These are phyloP conservation scores for Isatis lusitanica DNA, from an alignment of 441 rosid species.

Conservation along the genomic window DNA sequence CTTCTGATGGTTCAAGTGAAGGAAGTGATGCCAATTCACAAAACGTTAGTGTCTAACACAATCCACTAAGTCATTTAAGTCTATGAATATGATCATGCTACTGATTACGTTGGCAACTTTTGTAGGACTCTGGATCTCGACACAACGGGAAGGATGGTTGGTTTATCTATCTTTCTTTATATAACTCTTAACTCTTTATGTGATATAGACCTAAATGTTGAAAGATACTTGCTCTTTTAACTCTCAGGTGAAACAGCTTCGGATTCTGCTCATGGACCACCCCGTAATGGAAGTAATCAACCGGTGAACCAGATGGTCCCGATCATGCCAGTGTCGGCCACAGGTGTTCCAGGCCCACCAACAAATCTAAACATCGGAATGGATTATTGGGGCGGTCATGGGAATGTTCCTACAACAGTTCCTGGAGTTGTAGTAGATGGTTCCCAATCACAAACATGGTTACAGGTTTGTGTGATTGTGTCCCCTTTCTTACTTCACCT, in stretches of 20 bases:
- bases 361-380: constrained; percentile 93
- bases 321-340: constrained; percentile 55
- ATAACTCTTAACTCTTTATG: background rate
- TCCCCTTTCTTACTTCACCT: background rate
- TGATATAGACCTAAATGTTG: constrained; percentile 3
- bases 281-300: constrained; percentile 67
- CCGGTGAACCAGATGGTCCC: constrained; percentile 48
- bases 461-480: constrained; percentile 53
- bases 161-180: constrained; percentile 4
- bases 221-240: constrained; percentile 8
- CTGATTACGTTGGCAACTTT: constrained; percentile 22
- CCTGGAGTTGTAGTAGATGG: constrained; percentile 67
- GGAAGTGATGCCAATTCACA: constrained; percentile 93
- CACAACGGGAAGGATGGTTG: constrained; percentile 74
- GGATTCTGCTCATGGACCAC: constrained; percentile 57
- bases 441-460: constrained; percentile 76
- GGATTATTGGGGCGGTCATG: constrained; percentile 89
- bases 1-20: constrained; percentile 89
- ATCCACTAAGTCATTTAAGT: background rate
- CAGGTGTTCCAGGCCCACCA: constrained; percentile 72
- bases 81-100: background rate
- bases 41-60: constrained; percentile 54
- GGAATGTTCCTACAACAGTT: constrained; percentile 72
- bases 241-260: constrained; percentile 58
- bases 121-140: constrained; percentile 85